Evolutionary conservation across 2,329 filamentous ascomycete genomes (phyloP).

Genomic region (Ophiocordyceps camponoti-rufipedis): DNA sequence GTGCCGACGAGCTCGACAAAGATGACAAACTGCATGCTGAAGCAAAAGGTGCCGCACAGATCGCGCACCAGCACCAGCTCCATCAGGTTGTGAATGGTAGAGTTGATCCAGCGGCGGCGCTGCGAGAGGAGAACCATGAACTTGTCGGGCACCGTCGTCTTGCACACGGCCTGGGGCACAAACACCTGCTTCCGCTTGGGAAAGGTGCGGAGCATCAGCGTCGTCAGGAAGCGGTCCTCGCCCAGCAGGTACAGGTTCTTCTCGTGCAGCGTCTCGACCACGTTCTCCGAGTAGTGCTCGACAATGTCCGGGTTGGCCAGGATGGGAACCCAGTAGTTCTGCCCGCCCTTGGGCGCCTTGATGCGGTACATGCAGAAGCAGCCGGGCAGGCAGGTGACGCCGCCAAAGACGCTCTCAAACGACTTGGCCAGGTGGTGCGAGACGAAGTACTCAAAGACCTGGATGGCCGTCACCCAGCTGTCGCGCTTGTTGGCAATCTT

Average conservation of each 20-base stretch:
- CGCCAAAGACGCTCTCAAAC: slow-evolving; percentile 95
- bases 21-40: slow-evolving; percentile 98
- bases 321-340: slow-evolving; percentile 99
- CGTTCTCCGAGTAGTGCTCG: slow-evolving; percentile 97
- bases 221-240: slow-evolving; percentile 89
- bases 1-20: slow-evolving; percentile 92
- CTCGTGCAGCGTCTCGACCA: slow-evolving; percentile 94
- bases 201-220: slow-evolving; percentile 96
- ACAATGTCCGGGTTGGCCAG: slow-evolving; percentile 96
- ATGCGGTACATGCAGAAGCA: slow-evolving; percentile 99
- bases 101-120: slow-evolving; percentile 97
- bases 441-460: slow-evolving; percentile 99
- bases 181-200: slow-evolving; percentile 98
- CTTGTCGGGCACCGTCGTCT: slow-evolving; percentile 85
- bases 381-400: slow-evolving; percentile 93
- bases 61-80: slow-evolving; percentile 90
- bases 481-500: slow-evolving; percentile 98
- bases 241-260: slow-evolving; percentile 86
- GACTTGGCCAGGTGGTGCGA: slow-evolving; percentile 94
- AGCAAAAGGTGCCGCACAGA: slow-evolving; percentile 96
- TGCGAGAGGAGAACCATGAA: slow-evolving; percentile 90
- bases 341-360: slow-evolving; percentile 93
- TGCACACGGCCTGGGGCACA: slow-evolving; percentile 95
- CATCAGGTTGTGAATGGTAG: slow-evolving; percentile 96
- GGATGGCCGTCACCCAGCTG: slow-evolving; percentile 92